Percentiles rank a stretch among this genome's conserved stretches.
These are phyloP conservation scores for Paramecium caudatum DNA, from an alignment of 73 alveolate species.

Conservation along the genomic window DNA sequence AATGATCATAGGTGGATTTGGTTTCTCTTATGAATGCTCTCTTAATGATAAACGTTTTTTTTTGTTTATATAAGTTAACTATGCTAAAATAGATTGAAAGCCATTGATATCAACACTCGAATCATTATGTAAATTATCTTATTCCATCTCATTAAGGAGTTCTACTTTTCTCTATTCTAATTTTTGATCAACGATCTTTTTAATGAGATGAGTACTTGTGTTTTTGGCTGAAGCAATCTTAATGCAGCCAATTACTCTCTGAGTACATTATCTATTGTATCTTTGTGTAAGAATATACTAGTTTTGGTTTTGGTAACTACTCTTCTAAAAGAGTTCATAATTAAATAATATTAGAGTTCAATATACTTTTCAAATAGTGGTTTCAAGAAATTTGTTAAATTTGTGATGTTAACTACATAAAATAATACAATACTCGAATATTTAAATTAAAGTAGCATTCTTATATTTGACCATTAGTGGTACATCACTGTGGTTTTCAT, in stretches of 20 bases:
- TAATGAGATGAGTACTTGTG: constrained; percentile 22
- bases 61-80: background rate
- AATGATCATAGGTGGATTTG: background rate
- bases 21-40: background rate
- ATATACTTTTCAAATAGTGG: constrained; percentile 11
- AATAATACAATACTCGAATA: constrained; percentile 1
- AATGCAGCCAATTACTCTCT: constrained; percentile 56
- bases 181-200: constrained; percentile 54
- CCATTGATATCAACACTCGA: background rate
- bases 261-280: constrained; percentile 12
- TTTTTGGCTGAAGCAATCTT: constrained; percentile 46
- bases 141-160: background rate
- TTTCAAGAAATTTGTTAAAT: constrained; percentile 40
- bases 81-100: background rate
- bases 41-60: background rate
- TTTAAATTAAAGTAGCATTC: background rate
- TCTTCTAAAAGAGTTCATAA: constrained; percentile 34
- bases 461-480: background rate
- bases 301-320: constrained; percentile 40
- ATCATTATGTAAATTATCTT: background rate
- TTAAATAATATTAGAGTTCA: background rate
- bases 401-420: background rate
- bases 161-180: constrained; percentile 11
- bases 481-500: background rate
- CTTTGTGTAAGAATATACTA: constrained; percentile 10